phyloP scores from a whole-genome alignment of 1,139 yeast species.

The Hyphopichia khmerensis region DNA sequence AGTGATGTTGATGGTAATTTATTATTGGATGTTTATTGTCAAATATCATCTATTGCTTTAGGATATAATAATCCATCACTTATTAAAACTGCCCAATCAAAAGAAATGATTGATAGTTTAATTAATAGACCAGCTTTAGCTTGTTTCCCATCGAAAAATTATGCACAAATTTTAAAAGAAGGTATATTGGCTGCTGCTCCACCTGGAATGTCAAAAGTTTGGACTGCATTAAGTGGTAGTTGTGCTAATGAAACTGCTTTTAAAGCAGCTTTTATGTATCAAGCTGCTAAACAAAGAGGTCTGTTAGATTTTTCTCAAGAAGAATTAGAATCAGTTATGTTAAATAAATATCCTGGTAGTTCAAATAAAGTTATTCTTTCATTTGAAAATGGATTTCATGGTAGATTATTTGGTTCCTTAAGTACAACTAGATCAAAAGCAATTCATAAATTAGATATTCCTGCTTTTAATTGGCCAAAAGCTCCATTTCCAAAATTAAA shows the following conservation, averaged over 20 bases:
- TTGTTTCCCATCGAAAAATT: slow-evolving; percentile 66
- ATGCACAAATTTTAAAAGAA: slow-evolving; percentile 47
- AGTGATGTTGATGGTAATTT: slow-evolving; percentile 70
- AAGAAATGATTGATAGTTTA: slow-evolving; percentile 65
- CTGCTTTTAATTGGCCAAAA: slow-evolving; percentile 76
- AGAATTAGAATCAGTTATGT: slow-evolving; percentile 63
- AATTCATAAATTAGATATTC: slow-evolving; percentile 71
- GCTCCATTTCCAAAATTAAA: slow-evolving; percentile 68
- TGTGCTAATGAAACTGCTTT: slow-evolving; percentile 78
- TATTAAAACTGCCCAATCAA: slow-evolving; percentile 58
- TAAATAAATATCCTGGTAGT: slow-evolving; percentile 64
- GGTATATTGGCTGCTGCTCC: slow-evolving; percentile 70
- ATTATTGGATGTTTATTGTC: slow-evolving; percentile 65
- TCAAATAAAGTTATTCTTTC: slow-evolving; percentile 68
- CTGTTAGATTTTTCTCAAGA: slow-evolving; percentile 51
- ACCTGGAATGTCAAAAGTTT: slow-evolving; percentile 59
- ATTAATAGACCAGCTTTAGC: slow-evolving; percentile 77
- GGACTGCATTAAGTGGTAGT: slow-evolving; percentile 74
- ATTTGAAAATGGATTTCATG: slow-evolving; percentile 73
- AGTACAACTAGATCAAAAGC: slow-evolving; percentile 76
- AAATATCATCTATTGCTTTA: slow-evolving; percentile 70
- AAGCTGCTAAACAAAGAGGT: slow-evolving; percentile 60
- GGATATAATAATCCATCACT: slow-evolving; percentile 78
- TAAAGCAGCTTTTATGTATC: slow-evolving; percentile 77
- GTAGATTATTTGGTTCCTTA: slow-evolving; percentile 70